Evolutionary conservation across 345 rosid species (phyloP).

Genomic region (Corchorus olitorius): DNA sequence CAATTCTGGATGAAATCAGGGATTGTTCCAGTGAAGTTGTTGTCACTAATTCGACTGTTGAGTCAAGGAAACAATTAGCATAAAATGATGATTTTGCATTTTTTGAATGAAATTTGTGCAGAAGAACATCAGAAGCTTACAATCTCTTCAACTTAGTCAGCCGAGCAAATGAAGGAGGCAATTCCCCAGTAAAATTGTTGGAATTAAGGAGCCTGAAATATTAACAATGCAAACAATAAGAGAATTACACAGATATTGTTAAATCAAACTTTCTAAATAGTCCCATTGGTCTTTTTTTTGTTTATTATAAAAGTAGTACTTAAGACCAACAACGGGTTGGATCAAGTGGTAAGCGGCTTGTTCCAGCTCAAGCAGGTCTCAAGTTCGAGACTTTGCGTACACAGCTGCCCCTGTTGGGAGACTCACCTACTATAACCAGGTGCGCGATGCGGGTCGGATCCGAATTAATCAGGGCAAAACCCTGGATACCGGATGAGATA

Average conservation of each 20-base stretch:
- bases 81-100: too few species aligned
- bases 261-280: not conserved
- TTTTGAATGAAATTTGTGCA: not conserved
- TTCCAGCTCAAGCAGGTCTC: too few species aligned
- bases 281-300: too few species aligned
- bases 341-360: too few species aligned
- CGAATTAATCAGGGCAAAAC: too few species aligned
- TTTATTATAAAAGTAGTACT: too few species aligned
- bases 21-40: constrained; percentile 48
- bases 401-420: too few species aligned
- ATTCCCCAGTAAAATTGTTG: constrained; percentile 47
- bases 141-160: constrained; percentile 39
- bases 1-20: constrained; percentile 57
- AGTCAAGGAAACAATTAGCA: not conserved
- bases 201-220: constrained; percentile 44
- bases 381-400: too few species aligned
- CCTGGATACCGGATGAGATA: too few species aligned
- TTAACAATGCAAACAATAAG: constrained; percentile 8
- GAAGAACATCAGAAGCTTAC: constrained; percentile 34
- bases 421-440: too few species aligned
- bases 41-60: constrained; percentile 52
- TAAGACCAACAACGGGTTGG: too few species aligned
- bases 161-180: constrained; percentile 49
- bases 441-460: too few species aligned
- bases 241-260: not conserved